phyloP scores from a whole-genome alignment of 2,329 filamentous ascomycete genomes.

The Teratosphaeria pseudoeucalypti region DNA sequence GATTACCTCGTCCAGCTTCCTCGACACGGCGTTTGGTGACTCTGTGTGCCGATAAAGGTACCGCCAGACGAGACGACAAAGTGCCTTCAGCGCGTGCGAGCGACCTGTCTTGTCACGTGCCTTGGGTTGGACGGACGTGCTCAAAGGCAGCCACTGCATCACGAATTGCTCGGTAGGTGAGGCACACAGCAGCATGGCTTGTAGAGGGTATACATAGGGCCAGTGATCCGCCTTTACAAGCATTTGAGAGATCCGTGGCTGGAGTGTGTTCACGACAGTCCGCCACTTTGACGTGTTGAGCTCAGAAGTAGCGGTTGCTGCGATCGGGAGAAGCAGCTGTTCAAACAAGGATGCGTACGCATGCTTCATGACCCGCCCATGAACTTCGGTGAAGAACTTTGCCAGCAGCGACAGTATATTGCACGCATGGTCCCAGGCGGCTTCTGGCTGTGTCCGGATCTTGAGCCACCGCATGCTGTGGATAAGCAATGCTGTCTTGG shows the following conservation, averaged over 20 bases:
- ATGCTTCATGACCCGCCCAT: slow-evolving; percentile 83
- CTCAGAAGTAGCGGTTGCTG: slow-evolving; percentile 67
- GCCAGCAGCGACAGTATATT: slow-evolving; percentile 77
- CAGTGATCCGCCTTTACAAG: slow-evolving; percentile 88
- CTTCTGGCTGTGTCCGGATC: slow-evolving; percentile 61
- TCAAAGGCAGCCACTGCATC: slow-evolving; percentile 74
- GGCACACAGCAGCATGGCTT: slow-evolving; percentile 76
- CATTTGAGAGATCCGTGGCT: slow-evolving; percentile 71
- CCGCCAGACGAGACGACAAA: slow-evolving; percentile 86
- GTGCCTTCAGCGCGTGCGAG: slow-evolving; percentile 73
- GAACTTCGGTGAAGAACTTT: slow-evolving; percentile 70
- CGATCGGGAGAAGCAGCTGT: slow-evolving; percentile 74
- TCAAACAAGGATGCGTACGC: slow-evolving; percentile 90
- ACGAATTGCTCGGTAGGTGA: slow-evolving; percentile 77
- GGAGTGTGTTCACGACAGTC: slow-evolving; percentile 68
- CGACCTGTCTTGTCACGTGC: slow-evolving; percentile 74
- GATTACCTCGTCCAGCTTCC: slow-evolving; percentile 83
- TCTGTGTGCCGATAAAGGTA: slow-evolving; percentile 78
- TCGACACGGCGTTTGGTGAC: slow-evolving; percentile 52
- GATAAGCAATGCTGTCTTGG: slow-evolving; percentile 75
- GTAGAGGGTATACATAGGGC: slow-evolving; percentile 77
- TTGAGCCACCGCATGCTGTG: slow-evolving; percentile 85
- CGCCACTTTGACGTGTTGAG: slow-evolving; percentile 76
- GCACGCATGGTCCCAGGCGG: slow-evolving; percentile 75
- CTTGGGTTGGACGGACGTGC: slow-evolving; percentile 66